These are phyloP conservation scores for Lasiodiplodia citricola DNA, from an alignment of 2,329 filamentous ascomycete genomes.

Conservation along the genomic window DNA sequence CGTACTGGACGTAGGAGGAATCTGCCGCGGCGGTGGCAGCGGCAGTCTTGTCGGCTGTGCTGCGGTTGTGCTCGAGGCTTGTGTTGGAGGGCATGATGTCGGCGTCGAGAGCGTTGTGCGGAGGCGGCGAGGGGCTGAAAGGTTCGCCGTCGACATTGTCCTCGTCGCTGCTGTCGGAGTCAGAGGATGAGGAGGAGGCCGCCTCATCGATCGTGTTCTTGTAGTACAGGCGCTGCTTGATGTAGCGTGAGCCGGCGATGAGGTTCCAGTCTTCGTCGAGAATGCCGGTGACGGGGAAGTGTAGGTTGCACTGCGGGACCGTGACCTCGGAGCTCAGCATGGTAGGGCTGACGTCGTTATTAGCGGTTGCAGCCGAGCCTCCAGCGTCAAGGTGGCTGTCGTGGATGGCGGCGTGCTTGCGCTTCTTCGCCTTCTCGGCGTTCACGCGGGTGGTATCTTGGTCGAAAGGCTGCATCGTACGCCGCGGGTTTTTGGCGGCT, in stretches of 20 bases:
- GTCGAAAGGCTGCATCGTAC: neutral
- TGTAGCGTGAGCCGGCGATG: neutral
- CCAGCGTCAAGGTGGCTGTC: neutral
- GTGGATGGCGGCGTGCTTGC: neutral
- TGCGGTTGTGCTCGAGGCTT: neutral
- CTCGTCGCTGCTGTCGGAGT: neutral
- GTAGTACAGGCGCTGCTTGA: neutral
- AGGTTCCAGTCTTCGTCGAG: neutral
- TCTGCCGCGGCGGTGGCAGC: neutral
- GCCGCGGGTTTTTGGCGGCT: neutral
- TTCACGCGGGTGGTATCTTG: neutral
- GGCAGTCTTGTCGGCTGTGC: neutral
- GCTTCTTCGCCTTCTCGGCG: neutral
- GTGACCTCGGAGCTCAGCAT: neutral
- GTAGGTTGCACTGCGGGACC: neutral
- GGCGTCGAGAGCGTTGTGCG: neutral
- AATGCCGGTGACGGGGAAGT: constrained; percentile 6
- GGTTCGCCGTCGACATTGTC: neutral
- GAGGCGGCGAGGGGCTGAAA: neutral
- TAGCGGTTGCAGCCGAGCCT: neutral
- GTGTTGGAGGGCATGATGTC: neutral
- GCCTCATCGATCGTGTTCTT: neutral
- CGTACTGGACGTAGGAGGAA: neutral
- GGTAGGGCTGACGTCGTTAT: too few relatives aligned
- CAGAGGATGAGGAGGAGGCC: neutral